Base-by-base conservation (phyloP, 306 rosid genomes). In the Erythrophleum fordii region DNA sequence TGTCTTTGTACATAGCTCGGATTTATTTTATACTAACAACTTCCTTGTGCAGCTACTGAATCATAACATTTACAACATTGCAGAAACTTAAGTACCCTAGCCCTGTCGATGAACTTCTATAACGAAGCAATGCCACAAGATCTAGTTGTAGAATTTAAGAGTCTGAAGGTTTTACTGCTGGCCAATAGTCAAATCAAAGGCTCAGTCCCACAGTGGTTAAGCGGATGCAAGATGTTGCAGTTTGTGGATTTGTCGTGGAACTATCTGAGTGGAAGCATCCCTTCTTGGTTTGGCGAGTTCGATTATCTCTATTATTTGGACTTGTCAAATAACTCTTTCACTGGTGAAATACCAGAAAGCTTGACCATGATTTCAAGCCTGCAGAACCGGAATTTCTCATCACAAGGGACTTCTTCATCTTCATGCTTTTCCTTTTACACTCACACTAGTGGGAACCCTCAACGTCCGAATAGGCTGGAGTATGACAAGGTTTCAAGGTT, bases 161-260 rank as follows among this genome's bases (percentile, higher is more conserved):
- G 72, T 51, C 86, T 90, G 55, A 66, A 73, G 62, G 51, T 83
- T 67, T 77, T 84, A 29, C 1, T 78, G 8, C 17, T 87, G 14
- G 87, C 77, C 20, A 84, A 84, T 35, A 74, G 73, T 73, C 26
- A 46, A 22, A 85, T 90, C 73, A 86, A 34, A 28, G 91, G 93
- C 28, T 60, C 80, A 52, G 62, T 90, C 48, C 91, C 91, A n/a
- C 48, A 49, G 28, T 90, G 93, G 88, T 61, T 90, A 75, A 80
- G 85, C 1, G 55, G 73, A n/a, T 76, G 88, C 69, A 76, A 41
- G 28, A 78, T 14, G 72, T 48, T 90, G 86, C 82, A 76, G 77
- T 9, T 88, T n/a, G 34, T 88, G 79, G 88, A 90, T 76, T 59
- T 88, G 25, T 84, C 94, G 5, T 72, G 85, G 82, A 90, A 88